Evolutionary conservation across 108 stramenopile species (phyloP), one percentile per base, ranked within the genome.

Genomic region (Parmales sp.): DNA sequence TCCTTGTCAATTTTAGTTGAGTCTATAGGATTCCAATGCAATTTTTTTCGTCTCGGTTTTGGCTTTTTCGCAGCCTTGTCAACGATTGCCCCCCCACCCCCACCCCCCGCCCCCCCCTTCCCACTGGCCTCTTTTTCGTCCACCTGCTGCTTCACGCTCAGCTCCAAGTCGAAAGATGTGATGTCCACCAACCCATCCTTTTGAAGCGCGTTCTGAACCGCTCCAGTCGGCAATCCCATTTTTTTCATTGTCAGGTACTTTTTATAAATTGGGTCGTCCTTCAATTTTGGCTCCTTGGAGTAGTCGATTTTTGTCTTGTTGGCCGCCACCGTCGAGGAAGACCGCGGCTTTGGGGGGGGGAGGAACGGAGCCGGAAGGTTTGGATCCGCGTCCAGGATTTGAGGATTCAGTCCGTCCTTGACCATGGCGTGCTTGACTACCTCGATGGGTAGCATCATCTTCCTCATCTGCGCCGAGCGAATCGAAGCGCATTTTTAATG

Each of bases 21-120:
- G 60, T 91, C 87, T 7, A 90, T 41, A 7, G 93, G 80, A 44
- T 91, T 87, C 93, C 90, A 94, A 67, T 94, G 89, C 38, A 94
- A 70, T 45, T 90, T 84, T 8, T 90, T 90, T 39, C 91, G 78
- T 65, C 91, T 88, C 66, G 88, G 86, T 63, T 76, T 77, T 19
- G 84, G 84, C 60, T 77, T 69, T 22, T 68, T 65, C 51, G 38
- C 43, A 44, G 43, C 43, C 43, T 44, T 41, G 38, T 69, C 41
- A 68, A 60, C 70, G 66, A 22, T 36, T 49, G 37, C 65, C 41
- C 46, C 64, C 74, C 54, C 39, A 72, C 76, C 74, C 78, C 68
- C 64, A 3, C 37, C 39, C 39, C 41, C 71, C 85, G n/a, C n/a
- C n/a, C n/a, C n/a, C n/a, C n/a, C n/a, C n/a, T n/a, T n/a, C n/a